Evolutionary conservation across 768 basidiomycete genomes (phyloP).

Genomic region (Tephrocybe sp.): DNA sequence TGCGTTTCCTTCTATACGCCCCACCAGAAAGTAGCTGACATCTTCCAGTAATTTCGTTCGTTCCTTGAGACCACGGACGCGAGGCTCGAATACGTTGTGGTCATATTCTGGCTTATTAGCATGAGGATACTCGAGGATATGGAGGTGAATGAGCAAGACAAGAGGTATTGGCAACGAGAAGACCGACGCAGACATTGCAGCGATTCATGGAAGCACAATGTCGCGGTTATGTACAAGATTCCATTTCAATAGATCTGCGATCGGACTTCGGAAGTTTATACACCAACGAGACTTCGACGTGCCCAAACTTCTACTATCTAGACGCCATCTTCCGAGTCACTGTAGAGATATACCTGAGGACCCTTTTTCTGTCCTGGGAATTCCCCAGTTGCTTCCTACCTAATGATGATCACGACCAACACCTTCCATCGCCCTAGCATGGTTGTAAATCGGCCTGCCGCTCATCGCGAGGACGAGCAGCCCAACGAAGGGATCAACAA

Average conservation of each 20-base stretch:
- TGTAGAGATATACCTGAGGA: too few species aligned
- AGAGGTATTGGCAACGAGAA: conserved; percentile 40
- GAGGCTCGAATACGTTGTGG: conserved; percentile 45
- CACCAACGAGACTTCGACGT: too few species aligned
- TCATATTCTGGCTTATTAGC: conserved; percentile 51
- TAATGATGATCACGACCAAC: neutral
- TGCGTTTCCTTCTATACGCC: conserved; percentile 38
- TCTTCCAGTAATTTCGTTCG: conserved; percentile 54
- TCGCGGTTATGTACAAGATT: neutral
- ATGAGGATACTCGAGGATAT: conserved; percentile 50
- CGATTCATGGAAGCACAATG: neutral
- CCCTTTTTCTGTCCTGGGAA: too few species aligned
- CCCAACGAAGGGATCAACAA: conserved; percentile 20
- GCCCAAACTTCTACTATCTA: too few species aligned
- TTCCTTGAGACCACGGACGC: conserved; percentile 46
- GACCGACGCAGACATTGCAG: conserved; percentile 21
- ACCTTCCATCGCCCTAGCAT: neutral
- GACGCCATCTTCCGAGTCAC: too few species aligned
- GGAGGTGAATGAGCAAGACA: conserved; percentile 51
- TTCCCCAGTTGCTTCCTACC: neutral
- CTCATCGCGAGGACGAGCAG: conserved; percentile 19
- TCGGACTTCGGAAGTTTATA: too few species aligned
- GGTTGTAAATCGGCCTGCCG: neutral
- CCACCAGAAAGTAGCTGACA: conserved; percentile 48
- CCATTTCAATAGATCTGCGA: too few species aligned